Evolutionary conservation across 2,329 filamentous ascomycete genomes (phyloP), one percentile per base, ranked within the genome.

Genomic region (Colletotrichum australisinense): DNA sequence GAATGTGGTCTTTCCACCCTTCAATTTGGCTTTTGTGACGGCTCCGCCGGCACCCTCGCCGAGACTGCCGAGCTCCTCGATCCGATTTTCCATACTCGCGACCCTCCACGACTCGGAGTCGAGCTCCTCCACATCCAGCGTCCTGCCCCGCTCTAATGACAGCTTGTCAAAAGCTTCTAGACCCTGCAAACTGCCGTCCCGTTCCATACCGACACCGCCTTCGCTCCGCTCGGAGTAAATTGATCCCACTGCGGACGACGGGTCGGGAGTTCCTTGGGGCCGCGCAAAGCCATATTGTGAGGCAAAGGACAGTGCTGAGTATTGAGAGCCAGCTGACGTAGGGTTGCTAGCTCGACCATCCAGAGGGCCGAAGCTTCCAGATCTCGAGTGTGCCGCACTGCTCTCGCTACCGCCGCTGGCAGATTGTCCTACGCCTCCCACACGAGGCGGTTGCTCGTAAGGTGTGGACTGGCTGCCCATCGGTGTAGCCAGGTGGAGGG

Each of bases 81-180:
- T 97, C 78, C 95, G 91, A 76, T 94, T 93, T 80, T 97, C 94
- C 81, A 94, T 90, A 80, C 95, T 97, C 12, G 96, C 97, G 64
- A 97, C 95, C 80, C 94, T 92, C 97, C 97, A 99, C 24, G 95
- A 95, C 75, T 97, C 94, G 78, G 98, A 95, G 80, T 98, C 96
- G 62, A 99, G 85, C 77, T 98, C 96, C 78, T 98, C 96, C 4
- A 98, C 96, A 82, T 99, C 97, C 52, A 96, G 85, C 28, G 92
- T 93, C 75, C 94, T 89, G 46, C 95, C 95, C 82, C 93, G 95
- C 77, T 98, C 95, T 58, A 97, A 82, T 63, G 91, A 93, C 78
- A 97, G 83, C 82, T 95, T 92, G 76, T 97, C 95, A 71, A 98
- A 91, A 3, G 91, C 92, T 74, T 95, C 88, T 3, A 97, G 86